Evolutionary conservation across 2,329 filamentous ascomycete genomes (phyloP).

Genomic region (Claviceps humidiphila): DNA sequence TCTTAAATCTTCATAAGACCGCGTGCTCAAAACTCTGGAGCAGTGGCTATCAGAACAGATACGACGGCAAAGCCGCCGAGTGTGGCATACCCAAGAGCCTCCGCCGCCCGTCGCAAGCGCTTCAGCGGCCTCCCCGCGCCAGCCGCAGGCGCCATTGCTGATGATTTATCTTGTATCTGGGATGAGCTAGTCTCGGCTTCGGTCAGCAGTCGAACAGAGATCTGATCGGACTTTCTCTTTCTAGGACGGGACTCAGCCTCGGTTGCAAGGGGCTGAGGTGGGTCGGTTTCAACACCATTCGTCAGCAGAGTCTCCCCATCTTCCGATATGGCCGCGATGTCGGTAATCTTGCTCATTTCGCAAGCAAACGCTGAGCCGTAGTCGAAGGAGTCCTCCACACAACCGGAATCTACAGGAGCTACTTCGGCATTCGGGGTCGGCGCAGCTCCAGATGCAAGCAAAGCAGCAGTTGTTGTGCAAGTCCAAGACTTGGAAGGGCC

Average conservation of each 20-base stretch:
- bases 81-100: conserved; percentile 22
- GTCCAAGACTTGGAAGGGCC: background rate
- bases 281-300: background rate
- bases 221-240: conserved; percentile 5
- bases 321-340: no score
- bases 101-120: conserved; percentile 21
- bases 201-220: background rate
- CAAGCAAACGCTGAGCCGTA: conserved; percentile 19
- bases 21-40: conserved; percentile 15
- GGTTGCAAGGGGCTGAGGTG: background rate
- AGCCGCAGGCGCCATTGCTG: background rate
- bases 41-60: conserved; percentile 26
- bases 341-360: conserved; percentile 15
- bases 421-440: conserved; percentile 10
- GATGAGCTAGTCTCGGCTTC: conserved; percentile 3
- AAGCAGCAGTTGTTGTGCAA: conserved; percentile 8
- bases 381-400: conserved; percentile 8
- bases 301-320: background rate
- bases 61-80: conserved; percentile 26
- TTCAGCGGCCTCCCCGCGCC: conserved; percentile 13
- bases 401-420: background rate
- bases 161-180: background rate
- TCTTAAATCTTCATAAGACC: background rate
- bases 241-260: background rate
- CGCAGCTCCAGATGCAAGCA: conserved; percentile 19